Evolutionary conservation across 2,329 filamentous ascomycete genomes (phyloP).

Genomic region (Sporothrix humicola): DNA sequence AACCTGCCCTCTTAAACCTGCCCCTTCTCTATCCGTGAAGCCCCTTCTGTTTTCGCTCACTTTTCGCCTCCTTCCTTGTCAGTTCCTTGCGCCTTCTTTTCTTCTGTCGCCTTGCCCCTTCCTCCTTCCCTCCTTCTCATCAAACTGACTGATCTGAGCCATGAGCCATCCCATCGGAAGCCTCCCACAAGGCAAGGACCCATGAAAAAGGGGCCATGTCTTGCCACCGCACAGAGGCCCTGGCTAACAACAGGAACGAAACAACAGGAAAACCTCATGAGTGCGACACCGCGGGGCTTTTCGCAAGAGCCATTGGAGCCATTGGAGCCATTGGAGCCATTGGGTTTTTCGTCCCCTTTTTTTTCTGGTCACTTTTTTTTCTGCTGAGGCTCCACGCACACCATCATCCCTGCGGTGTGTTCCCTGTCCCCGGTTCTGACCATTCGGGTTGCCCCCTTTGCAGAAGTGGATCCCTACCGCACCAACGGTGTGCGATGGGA

Average conservation of each 20-base stretch:
- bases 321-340: background rate
- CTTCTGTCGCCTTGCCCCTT: background rate
- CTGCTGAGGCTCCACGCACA: constrained; percentile 13
- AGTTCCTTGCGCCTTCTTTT: background rate
- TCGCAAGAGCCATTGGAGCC: background rate
- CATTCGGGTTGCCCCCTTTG: constrained; percentile 36
- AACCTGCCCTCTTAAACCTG: constrained; percentile 18
- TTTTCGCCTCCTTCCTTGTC: constrained; percentile 7
- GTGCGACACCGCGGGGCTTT: constrained; percentile 10
- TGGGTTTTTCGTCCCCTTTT: constrained; percentile 2
- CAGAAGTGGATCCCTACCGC: constrained; percentile 26
- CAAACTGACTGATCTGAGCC: background rate
- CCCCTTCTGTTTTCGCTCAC: too few species aligned
- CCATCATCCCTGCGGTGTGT: constrained; percentile 20
- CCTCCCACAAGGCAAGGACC: constrained; percentile 21
- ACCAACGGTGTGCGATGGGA: constrained; percentile 28
- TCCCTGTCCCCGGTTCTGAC: constrained; percentile 14
- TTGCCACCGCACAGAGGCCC: constrained; percentile 4
- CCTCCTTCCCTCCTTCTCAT: background rate
- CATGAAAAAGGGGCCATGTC: background rate
- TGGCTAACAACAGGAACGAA: background rate
- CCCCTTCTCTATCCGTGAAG: background rate
- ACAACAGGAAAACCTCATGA: background rate
- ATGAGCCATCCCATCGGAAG: constrained; percentile 33
- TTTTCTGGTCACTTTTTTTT: constrained; percentile 17